Evolutionary conservation across 1,284 basidiomycete genomes (phyloP).

Genomic region (Apiotrichum veenhuisii): DNA sequence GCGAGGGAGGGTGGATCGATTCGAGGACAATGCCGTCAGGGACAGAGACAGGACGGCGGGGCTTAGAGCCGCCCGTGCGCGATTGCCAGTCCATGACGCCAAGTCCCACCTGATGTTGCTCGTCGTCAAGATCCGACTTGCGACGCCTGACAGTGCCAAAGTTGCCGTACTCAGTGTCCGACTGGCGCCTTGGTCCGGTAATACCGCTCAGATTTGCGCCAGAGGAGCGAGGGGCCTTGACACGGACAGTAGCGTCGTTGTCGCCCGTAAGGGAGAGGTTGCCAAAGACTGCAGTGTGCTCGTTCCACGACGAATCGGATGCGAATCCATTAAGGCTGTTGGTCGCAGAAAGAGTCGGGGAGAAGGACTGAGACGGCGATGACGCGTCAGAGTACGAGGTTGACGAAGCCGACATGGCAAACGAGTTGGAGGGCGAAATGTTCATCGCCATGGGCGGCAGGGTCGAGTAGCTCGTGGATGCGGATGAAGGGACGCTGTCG

Average conservation of each 20-base stretch:
- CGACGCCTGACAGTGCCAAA: constrained; percentile 24
- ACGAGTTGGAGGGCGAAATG: constrained; percentile 15
- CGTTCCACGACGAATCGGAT: constrained; percentile 17
- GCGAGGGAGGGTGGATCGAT: constrained; percentile 3
- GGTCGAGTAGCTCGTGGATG: constrained; percentile 11
- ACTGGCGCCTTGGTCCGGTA: constrained; percentile 6
- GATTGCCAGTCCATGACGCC: constrained; percentile 18
- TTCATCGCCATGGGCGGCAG: constrained; percentile 16
- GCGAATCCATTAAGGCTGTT: constrained; percentile 9
- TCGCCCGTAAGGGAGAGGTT: constrained; percentile 11
- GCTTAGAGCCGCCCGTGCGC: background rate
- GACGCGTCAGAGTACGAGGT: constrained; percentile 16
- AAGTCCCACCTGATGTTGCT: constrained; percentile 23
- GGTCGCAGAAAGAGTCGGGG: constrained; percentile 12
- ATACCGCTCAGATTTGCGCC: constrained; percentile 7
- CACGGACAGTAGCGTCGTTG: constrained; percentile 11
- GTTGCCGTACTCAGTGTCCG: background rate
- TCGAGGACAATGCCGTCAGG: constrained; percentile 13
- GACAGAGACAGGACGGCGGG: constrained; percentile 29
- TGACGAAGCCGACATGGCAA: constrained; percentile 12
- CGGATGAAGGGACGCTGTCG: constrained; percentile 15
- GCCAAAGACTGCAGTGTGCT: constrained; percentile 20
- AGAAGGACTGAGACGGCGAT: constrained; percentile 17
- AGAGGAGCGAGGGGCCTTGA: constrained; percentile 9
- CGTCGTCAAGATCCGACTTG: constrained; percentile 36